These are phyloP conservation scores for Bacidia gigantensis DNA, from an alignment of 495 filamentous ascomycete species.

Conservation along the genomic window DNA sequence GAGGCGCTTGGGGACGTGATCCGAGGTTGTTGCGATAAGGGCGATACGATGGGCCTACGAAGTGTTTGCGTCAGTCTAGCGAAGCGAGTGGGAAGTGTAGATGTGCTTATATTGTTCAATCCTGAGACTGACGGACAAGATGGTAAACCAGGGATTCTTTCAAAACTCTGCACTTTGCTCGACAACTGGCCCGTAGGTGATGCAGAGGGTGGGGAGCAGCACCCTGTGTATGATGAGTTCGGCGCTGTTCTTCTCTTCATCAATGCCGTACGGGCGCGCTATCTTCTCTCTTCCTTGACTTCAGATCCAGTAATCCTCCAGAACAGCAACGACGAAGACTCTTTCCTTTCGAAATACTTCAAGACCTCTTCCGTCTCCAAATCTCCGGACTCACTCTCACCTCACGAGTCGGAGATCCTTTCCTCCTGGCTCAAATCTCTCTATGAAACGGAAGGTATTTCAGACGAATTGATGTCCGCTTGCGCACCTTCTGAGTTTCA, in stretches of 20 bases:
- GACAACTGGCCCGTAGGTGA: conserved; percentile 79
- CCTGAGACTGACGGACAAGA: no score
- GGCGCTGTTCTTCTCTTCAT: conserved; percentile 76
- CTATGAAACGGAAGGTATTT: conserved; percentile 71
- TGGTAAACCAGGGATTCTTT: conserved; percentile 53
- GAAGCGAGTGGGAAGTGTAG: conserved; percentile 61
- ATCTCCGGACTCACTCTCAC: conserved; percentile 49
- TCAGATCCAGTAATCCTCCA: conserved; percentile 51
- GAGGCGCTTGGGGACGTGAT: conserved; percentile 76
- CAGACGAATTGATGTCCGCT: conserved; percentile 77
- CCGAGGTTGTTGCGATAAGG: conserved; percentile 58
- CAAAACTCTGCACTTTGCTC: conserved; percentile 74
- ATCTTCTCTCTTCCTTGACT: conserved; percentile 57
- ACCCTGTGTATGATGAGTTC: conserved; percentile 95
- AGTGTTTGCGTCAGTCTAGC: conserved; percentile 68
- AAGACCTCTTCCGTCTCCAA: conserved; percentile 46
- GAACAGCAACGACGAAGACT: conserved; percentile 40
- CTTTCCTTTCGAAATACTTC: conserved; percentile 70
- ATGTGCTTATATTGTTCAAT: conserved; percentile 82
- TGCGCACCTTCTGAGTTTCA: conserved; percentile 94
- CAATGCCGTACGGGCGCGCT: conserved; percentile 71
- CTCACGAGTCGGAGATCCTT: conserved; percentile 65
- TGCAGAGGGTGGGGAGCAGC: conserved; percentile 86
- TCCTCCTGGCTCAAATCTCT: conserved; percentile 76
- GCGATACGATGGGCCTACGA: conserved; percentile 86